These are phyloP conservation scores for Pyrenochaeta sp. DNA, from an alignment of 2,329 filamentous ascomycete genomes.

Conservation along the genomic window DNA sequence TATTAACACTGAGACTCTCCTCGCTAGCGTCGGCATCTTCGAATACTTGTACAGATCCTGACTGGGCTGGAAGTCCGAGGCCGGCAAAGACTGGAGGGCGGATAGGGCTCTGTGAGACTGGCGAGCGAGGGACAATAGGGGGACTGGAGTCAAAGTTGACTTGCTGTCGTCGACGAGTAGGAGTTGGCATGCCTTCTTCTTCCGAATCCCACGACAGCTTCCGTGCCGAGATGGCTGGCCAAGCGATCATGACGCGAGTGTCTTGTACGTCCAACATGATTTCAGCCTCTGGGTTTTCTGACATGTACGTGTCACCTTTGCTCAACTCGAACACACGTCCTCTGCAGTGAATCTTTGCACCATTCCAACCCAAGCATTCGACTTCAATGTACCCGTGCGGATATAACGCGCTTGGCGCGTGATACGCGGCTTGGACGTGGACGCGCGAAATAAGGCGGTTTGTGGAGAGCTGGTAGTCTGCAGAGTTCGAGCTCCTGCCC, in stretches of 20 bases:
- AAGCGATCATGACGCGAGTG: constrained; percentile 85
- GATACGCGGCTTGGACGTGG: constrained; percentile 87
- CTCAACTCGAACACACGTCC: constrained; percentile 83
- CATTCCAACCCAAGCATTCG: constrained; percentile 95
- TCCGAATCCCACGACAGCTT: constrained; percentile 57
- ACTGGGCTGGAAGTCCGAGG: constrained; percentile 41
- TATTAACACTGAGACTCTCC: constrained; percentile 27
- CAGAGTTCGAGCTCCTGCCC: constrained; percentile 93
- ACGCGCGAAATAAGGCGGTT: constrained; percentile 93
- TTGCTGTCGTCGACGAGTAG: constrained; percentile 44
- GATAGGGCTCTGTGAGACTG: constrained; percentile 75
- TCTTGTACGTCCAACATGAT: constrained; percentile 97
- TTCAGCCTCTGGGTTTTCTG: constrained; percentile 84
- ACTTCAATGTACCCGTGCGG: constrained; percentile 84
- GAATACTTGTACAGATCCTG: constrained; percentile 45
- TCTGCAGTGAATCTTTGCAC: constrained; percentile 89
- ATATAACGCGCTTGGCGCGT: constrained; percentile 72
- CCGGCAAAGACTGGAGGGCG: constrained; percentile 54
- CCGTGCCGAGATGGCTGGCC: constrained; percentile 74
- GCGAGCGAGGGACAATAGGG: constrained; percentile 74
- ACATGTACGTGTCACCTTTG: constrained; percentile 90
- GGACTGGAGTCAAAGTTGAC: constrained; percentile 65
- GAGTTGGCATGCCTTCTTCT: constrained; percentile 65
- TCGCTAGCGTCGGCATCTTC: constrained; percentile 49
- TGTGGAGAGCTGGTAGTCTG: constrained; percentile 91